Percentiles rank a stretch among this genome's conserved stretches.
phyloP scores from a whole-genome alignment of 331 rosid genomes.

The Arachis monticola region DNA sequence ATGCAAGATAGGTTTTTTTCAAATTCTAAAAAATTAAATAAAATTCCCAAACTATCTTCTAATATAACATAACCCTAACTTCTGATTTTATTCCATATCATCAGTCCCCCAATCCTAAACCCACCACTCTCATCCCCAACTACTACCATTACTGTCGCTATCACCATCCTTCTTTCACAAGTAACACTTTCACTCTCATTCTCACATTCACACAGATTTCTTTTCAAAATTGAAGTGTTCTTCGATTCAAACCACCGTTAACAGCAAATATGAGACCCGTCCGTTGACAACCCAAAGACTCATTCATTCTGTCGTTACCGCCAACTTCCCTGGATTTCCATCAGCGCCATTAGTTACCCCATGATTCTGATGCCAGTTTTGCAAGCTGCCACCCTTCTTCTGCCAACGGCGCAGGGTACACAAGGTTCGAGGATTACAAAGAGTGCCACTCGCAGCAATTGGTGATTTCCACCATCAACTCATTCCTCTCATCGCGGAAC shows the following conservation, averaged over 20 bases:
- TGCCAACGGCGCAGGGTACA: slow-evolving; percentile 49
- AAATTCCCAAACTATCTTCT: too few relatives aligned
- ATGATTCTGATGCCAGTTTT: slow-evolving; percentile 88
- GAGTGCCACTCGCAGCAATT: slow-evolving; percentile 67
- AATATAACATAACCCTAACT: too few relatives aligned
- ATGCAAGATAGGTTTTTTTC: too few relatives aligned
- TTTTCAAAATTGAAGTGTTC: background rate
- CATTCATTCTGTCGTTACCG: slow-evolving; percentile 60
- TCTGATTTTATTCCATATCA: too few relatives aligned
- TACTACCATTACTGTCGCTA: too few relatives aligned
- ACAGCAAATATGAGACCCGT: slow-evolving; percentile 58
- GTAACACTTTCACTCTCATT: too few relatives aligned
- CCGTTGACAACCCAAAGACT: slow-evolving; percentile 61
- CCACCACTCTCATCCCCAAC: too few relatives aligned
- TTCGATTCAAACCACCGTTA: background rate
- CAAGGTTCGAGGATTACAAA: slow-evolving; percentile 73
- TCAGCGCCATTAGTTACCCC: slow-evolving; percentile 40
- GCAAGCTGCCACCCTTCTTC: slow-evolving; percentile 89
- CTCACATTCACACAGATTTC: background rate
- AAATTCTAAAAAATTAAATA: too few relatives aligned
- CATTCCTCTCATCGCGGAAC: slow-evolving; percentile 63
- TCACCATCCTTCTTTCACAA: too few relatives aligned
- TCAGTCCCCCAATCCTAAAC: too few relatives aligned
- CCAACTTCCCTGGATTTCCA: slow-evolving; percentile 46
- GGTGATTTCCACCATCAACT: slow-evolving; percentile 61